Percentiles rank a stretch among this genome's conserved stretches.
Evolutionary conservation across 352 stramenopile genomes (phyloP).

Genomic region (Stramenopiles sp.): DNA sequence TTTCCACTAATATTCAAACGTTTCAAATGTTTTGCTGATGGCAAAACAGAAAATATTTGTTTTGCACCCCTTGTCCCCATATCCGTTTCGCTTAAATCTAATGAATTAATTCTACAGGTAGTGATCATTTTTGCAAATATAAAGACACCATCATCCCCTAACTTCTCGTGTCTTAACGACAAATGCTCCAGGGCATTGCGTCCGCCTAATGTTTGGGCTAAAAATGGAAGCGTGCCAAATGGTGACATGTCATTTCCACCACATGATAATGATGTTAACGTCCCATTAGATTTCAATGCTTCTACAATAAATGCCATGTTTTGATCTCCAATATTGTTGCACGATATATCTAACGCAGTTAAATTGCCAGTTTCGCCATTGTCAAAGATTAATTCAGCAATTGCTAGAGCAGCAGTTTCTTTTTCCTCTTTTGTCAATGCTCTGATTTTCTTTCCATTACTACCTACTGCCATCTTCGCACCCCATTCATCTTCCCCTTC

Average conservation of each 20-base stretch:
- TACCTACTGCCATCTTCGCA: background rate
- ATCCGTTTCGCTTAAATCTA: background rate
- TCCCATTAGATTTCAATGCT: background rate
- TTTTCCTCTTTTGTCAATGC: background rate
- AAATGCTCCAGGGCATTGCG: background rate
- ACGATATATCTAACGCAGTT: slow-evolving; percentile 4
- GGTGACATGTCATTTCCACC: background rate
- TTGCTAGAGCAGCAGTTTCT: background rate
- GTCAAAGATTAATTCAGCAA: background rate
- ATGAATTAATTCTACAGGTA: background rate
- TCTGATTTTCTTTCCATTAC: background rate
- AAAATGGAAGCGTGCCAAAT: background rate
- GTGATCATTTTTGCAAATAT: slow-evolving; percentile 7
- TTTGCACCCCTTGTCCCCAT: background rate
- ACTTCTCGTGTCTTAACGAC: background rate
- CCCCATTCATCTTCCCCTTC: background rate
- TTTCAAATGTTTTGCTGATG: background rate
- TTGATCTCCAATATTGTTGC: slow-evolving; percentile 4
- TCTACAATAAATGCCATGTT: background rate
- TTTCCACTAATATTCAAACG: background rate
- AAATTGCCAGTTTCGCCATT: background rate
- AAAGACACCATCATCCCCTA: background rate
- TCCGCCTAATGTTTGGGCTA: background rate
- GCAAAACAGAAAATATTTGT: slow-evolving; percentile 4
- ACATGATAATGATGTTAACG: background rate